Conservation (phyloP, 2,329 filamentous ascomycete species). For the Neurospora sp. region DNA sequence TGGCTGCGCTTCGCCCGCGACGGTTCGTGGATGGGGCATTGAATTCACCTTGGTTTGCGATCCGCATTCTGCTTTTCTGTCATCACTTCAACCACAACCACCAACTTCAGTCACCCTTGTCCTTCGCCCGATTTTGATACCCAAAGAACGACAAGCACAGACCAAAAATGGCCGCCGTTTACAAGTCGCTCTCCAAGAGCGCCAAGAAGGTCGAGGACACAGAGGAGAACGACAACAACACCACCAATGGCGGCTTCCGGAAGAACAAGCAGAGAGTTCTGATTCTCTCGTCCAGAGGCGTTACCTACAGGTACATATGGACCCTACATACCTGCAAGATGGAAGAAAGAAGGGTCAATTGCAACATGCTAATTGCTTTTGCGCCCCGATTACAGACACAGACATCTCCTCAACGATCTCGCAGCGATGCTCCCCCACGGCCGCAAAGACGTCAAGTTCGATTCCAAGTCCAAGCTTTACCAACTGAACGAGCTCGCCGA, state of each 20-base stretch:
- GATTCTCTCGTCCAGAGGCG: conserved; percentile 84
- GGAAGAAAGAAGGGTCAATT: neutral
- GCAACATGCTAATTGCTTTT: neutral
- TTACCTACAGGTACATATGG: conserved; percentile 64
- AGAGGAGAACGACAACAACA: conserved; percentile 22
- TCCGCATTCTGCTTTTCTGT: neutral
- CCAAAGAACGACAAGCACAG: neutral
- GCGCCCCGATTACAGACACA: conserved; percentile 52
- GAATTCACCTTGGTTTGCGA: neutral
- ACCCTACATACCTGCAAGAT: neutral
- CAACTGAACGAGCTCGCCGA: conserved; percentile 66
- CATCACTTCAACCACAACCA: conserved; percentile 2
- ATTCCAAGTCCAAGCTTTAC: conserved; percentile 84
- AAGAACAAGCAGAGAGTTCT: conserved; percentile 71
- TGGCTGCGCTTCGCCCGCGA: neutral
- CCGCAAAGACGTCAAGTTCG: conserved; percentile 91
- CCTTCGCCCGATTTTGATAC: neutral
- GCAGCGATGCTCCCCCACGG: conserved; percentile 82
- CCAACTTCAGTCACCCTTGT: neutral
- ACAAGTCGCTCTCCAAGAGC: conserved; percentile 62
- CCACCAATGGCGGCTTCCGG: conserved; percentile 36
- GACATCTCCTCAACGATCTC: conserved; percentile 86
- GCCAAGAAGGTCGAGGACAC: conserved; percentile 37
- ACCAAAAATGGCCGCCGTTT: conserved; percentile 57
- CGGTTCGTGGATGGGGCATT: neutral